Base-by-base conservation (phyloP, 345 rosid species). In the Heritiera fomes region DNA sequence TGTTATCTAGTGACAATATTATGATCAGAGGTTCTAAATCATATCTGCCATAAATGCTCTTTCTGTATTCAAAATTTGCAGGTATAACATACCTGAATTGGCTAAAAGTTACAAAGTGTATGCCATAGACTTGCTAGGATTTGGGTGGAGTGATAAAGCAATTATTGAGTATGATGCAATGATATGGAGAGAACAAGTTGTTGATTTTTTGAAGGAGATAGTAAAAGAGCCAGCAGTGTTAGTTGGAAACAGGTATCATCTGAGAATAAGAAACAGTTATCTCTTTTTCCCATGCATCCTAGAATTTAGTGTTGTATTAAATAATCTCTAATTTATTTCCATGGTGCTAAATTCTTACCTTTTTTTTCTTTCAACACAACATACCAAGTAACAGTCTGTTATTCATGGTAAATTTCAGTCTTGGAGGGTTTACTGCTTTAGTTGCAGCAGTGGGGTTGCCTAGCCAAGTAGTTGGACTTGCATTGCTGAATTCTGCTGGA, bases 101-200 rank as follows among this genome's bases (percentile, higher is more conserved):
- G 98, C 99, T 78, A 95, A 92, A 84, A 82, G 78, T 47, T 93
- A 93, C 78, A 95, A 93, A 82, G 98, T 95, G 47, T 93, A 92
- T 71, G 99, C 98, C 17, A 23, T 95, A 77, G 99, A 95, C 87
- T 87, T 95, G 79, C 85, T 93, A n/a, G 99, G 99, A 63, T 95
- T 95, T 58, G 99, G 99, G 38, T 95, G 99, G 99, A 95, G 98
- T 77, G 99, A 95, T 73, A 93, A 95, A 87, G 96, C 98, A 20
- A 72, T 95, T 41, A 84, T 95, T 17, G 98, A 95, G 76, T 95
- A 41, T 4, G 6, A 41, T 41, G 43, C 6, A 3, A 41, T 41
- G 43, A 41, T 41, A 41, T 93, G 98, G 99, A 88, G 87, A 61
- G 94, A 95, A 86, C 99, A 95, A 83, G 87, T 95, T 18, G 91